Evolutionary conservation across 495 filamentous ascomycete species (phyloP).

Genomic region (Oidiodendron maius): DNA sequence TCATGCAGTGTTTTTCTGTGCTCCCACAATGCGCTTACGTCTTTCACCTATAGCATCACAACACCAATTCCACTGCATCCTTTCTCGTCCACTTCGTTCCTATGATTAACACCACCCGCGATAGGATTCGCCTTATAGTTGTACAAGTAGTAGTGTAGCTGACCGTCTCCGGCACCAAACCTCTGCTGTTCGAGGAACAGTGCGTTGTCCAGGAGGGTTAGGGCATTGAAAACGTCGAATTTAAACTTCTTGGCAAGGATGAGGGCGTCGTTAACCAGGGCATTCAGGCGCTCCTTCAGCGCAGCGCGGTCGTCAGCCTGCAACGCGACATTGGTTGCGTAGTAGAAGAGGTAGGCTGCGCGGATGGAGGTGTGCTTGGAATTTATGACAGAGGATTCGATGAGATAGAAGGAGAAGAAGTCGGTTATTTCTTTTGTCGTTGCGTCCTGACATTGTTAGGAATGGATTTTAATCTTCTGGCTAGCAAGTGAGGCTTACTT

Average conservation of each 20-base stretch:
- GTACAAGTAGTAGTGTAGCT: slow-evolving; percentile 93
- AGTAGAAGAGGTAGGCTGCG: slow-evolving; percentile 95
- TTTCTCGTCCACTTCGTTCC: slow-evolving; percentile 64
- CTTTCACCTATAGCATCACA: slow-evolving; percentile 61
- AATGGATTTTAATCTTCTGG: background rate
- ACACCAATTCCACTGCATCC: slow-evolving; percentile 79
- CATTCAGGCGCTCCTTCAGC: slow-evolving; percentile 66
- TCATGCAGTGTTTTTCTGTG: no score
- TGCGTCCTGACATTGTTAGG: slow-evolving; percentile 33
- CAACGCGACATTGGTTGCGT: slow-evolving; percentile 81
- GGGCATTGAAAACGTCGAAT: slow-evolving; percentile 95
- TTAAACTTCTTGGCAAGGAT: slow-evolving; percentile 80
- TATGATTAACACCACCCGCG: slow-evolving; percentile 73
- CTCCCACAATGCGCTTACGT: no score
- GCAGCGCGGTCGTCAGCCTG: slow-evolving; percentile 38
- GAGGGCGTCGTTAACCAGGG: slow-evolving; percentile 76
- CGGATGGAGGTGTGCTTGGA: slow-evolving; percentile 69
- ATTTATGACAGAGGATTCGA: slow-evolving; percentile 89
- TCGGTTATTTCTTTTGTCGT: slow-evolving; percentile 79
- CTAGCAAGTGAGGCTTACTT: slow-evolving; percentile 38
- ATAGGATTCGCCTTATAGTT: slow-evolving; percentile 86
- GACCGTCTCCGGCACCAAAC: slow-evolving; percentile 89
- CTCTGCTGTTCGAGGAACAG: slow-evolving; percentile 89
- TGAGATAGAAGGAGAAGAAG: slow-evolving; percentile 91
- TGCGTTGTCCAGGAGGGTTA: slow-evolving; percentile 88